Conservation (phyloP, 352 stramenopile genomes). For the Globisporangium megalacanthum region DNA sequence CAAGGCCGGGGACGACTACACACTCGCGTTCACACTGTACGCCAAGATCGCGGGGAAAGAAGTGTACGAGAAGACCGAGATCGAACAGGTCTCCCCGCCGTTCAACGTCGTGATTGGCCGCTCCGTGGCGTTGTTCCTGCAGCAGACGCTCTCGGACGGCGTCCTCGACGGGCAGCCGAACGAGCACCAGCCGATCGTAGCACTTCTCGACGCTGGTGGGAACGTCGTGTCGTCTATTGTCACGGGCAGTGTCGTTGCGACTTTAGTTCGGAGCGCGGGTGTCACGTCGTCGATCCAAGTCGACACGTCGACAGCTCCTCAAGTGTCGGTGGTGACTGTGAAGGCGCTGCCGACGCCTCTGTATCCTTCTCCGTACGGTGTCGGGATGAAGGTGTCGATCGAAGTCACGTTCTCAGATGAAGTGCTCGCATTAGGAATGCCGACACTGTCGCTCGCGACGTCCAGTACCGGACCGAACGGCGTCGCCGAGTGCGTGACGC, state of each 20-base stretch:
- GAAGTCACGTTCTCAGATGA: slow-evolving; percentile 80
- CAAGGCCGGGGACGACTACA: slow-evolving; percentile 68
- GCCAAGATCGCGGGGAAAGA: slow-evolving; percentile 33
- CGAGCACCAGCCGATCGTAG: slow-evolving; percentile 56
- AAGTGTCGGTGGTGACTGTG: slow-evolving; percentile 42
- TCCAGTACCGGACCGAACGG: slow-evolving; percentile 33
- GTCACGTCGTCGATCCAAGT: slow-evolving; percentile 57
- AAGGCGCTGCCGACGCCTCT: slow-evolving; percentile 28
- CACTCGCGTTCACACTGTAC: slow-evolving; percentile 62
- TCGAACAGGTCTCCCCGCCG: slow-evolving; percentile 47
- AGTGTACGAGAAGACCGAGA: slow-evolving; percentile 34
- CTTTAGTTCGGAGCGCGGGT: slow-evolving; percentile 56
- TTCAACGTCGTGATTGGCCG: slow-evolving; percentile 55
- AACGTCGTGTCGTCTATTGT: slow-evolving; percentile 55
- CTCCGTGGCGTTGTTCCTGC: slow-evolving; percentile 39
- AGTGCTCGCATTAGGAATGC: slow-evolving; percentile 47
- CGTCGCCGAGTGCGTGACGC: slow-evolving; percentile 44
- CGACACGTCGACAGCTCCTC: slow-evolving; percentile 42
- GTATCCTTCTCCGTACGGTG: slow-evolving; percentile 54
- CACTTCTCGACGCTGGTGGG: slow-evolving; percentile 52
- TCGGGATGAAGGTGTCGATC: slow-evolving; percentile 51
- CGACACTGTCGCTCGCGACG: slow-evolving; percentile 45
- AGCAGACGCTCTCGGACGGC: slow-evolving; percentile 52
- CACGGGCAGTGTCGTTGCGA: slow-evolving; percentile 40
- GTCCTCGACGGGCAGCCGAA: slow-evolving; percentile 77